phyloP scores from a whole-genome alignment of 345 rosid species.

The Ceriops zippeliana region DNA sequence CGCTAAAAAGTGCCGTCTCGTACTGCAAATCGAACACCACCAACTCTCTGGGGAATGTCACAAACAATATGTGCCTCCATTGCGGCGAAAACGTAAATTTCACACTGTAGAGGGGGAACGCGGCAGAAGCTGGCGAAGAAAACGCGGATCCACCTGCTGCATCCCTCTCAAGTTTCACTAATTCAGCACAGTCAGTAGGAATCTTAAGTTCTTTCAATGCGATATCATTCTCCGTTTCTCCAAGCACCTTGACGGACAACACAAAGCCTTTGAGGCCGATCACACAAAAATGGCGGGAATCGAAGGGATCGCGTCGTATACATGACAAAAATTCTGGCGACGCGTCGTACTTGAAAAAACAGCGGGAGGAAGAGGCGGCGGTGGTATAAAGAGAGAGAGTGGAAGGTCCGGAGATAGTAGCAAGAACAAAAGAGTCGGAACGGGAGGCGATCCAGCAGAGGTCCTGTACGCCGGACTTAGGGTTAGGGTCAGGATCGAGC shows the following conservation, averaged over 20 bases:
- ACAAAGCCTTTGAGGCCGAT: conserved; percentile 73
- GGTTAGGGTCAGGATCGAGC: conserved; percentile 52
- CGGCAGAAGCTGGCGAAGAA: conserved; percentile 68
- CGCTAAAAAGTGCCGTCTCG: conserved; percentile 50
- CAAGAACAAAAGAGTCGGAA: conserved; percentile 53
- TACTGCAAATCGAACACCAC: conserved; percentile 87
- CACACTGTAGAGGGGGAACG: conserved; percentile 60
- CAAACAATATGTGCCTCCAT: conserved; percentile 71
- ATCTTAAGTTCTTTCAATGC: conserved; percentile 59
- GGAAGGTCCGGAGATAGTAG: conserved; percentile 72
- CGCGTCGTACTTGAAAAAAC: conserved; percentile 81
- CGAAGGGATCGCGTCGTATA: conserved; percentile 82
- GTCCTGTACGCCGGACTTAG: conserved; percentile 81
- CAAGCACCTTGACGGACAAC: conserved; percentile 64
- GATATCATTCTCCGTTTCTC: conserved; percentile 64
- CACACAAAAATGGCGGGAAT: conserved; percentile 76
- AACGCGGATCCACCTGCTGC: conserved; percentile 36
- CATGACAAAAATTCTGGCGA: conserved; percentile 75
- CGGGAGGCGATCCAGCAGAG: conserved; percentile 73
- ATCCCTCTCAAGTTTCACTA: conserved; percentile 66
- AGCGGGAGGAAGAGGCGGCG: conserved; percentile 34
- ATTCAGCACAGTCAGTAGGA: conserved; percentile 56
- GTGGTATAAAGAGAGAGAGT: conserved; percentile 52
- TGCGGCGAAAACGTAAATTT: conserved; percentile 73
- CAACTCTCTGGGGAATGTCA: conserved; percentile 88